phyloP scores from a whole-genome alignment of 139 green algal species.

The Volvox reticuliferus region DNA sequence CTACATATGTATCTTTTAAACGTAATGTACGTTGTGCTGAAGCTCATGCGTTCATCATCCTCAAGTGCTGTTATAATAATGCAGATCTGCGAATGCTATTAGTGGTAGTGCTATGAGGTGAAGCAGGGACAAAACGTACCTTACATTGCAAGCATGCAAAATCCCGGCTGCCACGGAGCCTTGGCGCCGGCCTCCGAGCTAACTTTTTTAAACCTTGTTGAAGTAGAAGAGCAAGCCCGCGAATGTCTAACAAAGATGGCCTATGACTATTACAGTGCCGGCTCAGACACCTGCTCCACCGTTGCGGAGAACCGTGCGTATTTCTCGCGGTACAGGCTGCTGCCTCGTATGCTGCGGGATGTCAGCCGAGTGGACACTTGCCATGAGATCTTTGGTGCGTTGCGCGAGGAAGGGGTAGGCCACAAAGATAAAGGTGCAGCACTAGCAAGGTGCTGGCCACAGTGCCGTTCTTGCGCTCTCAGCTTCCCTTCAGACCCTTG shows the following conservation, averaged over 20 bases:
- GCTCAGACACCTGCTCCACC: constrained; percentile 62
- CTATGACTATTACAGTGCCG: constrained; percentile 30
- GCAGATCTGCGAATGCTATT: too few relatives aligned
- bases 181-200: not conserved
- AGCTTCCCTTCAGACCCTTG: too few relatives aligned
- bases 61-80: too few relatives aligned
- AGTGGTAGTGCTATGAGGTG: too few relatives aligned
- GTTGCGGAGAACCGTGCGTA: constrained; percentile 65
- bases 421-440: too few relatives aligned
- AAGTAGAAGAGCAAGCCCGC: constrained; percentile 2
- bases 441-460: too few relatives aligned
- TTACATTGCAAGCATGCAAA: not conserved
- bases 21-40: too few relatives aligned
- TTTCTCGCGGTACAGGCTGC: constrained; percentile 65
- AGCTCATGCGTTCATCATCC: too few relatives aligned
- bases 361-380: constrained; percentile 68
- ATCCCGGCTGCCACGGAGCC: not conserved
- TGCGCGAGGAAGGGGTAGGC: too few relatives aligned
- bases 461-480: too few relatives aligned
- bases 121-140: too few relatives aligned
- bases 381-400: constrained; percentile 61
- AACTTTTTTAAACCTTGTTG: constrained; percentile 29
- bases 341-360: constrained; percentile 76
- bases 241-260: constrained; percentile 6
- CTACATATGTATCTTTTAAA: too few relatives aligned